A percentile compares a stretch with the other conserved stretches of the same genome.
phyloP scores from a whole-genome alignment of 306 rosid species.

The Prunus dulcis region DNA sequence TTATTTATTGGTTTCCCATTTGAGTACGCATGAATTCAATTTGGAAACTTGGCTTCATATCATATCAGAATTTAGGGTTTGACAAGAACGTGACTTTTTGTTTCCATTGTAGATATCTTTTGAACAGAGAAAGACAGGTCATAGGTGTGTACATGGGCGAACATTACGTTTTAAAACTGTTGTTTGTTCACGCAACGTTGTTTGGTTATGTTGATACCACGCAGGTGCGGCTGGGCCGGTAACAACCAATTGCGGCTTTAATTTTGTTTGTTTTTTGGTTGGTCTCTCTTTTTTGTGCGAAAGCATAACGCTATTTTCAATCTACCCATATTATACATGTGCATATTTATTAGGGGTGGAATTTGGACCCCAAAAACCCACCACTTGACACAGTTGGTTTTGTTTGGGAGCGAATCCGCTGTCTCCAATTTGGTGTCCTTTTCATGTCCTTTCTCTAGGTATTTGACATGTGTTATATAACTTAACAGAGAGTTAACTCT shows the following conservation, averaged over 20 bases:
- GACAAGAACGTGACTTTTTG: neutral
- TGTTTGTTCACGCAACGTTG: constrained; percentile 16
- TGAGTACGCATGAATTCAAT: neutral
- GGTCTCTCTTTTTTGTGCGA: neutral
- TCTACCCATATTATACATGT: no score
- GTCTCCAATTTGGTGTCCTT: no score
- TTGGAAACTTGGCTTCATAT: neutral
- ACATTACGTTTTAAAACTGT: neutral
- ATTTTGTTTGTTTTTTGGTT: neutral
- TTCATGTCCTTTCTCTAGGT: no score
- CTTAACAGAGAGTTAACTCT: no score
- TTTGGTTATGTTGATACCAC: neutral
- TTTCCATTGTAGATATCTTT: neutral
- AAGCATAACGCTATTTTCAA: no score
- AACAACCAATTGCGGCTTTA: neutral
- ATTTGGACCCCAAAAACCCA: no score
- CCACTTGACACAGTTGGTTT: no score
- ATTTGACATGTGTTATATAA: no score
- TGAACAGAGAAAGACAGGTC: neutral
- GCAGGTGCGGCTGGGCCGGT: neutral
- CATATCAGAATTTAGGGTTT: neutral
- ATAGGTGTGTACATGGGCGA: neutral
- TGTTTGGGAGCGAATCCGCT: no score
- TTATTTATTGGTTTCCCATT: neutral
- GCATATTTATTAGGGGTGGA: no score